phyloP scores from a whole-genome alignment of 805 yeast species.

The Candida silvatica region DNA sequence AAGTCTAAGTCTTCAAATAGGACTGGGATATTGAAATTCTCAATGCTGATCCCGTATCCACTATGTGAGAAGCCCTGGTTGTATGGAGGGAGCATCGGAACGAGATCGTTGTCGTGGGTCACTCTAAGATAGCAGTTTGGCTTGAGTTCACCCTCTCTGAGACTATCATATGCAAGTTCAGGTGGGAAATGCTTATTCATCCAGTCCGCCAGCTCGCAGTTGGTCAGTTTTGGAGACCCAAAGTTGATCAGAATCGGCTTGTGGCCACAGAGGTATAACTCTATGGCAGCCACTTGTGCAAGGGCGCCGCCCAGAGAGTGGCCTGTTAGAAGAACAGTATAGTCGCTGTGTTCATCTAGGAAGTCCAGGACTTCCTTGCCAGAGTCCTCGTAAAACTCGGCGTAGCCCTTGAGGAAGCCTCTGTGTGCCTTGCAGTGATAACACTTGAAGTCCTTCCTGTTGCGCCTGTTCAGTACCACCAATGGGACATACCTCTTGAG shows the following conservation, averaged over 20 bases:
- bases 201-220: conserved; percentile 38
- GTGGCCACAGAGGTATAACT: conserved; percentile 44
- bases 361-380: background rate
- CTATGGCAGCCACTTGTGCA: conserved; percentile 55
- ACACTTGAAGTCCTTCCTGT: background rate
- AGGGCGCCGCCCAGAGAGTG: conserved; percentile 57
- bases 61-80: conserved; percentile 30
- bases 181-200: conserved; percentile 35
- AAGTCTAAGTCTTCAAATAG: background rate
- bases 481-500: conserved; percentile 4
- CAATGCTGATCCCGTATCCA: conserved; percentile 24
- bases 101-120: conserved; percentile 46
- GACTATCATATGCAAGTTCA: conserved; percentile 20
- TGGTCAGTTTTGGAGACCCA: conserved; percentile 61
- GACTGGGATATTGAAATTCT: background rate
- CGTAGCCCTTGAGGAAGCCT: conserved; percentile 7
- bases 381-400: conserved; percentile 3
- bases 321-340: conserved; percentile 31
- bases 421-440: conserved; percentile 3
- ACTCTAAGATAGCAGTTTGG: conserved; percentile 42
- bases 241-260: conserved; percentile 47
- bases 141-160: conserved; percentile 3
- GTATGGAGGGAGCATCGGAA: conserved; percentile 53
- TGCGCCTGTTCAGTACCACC: background rate
- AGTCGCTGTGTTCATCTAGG: conserved; percentile 17